Base-by-base conservation (phyloP, 2,329 filamentous ascomycete genomes). In the Ilyonectria sp. region DNA sequence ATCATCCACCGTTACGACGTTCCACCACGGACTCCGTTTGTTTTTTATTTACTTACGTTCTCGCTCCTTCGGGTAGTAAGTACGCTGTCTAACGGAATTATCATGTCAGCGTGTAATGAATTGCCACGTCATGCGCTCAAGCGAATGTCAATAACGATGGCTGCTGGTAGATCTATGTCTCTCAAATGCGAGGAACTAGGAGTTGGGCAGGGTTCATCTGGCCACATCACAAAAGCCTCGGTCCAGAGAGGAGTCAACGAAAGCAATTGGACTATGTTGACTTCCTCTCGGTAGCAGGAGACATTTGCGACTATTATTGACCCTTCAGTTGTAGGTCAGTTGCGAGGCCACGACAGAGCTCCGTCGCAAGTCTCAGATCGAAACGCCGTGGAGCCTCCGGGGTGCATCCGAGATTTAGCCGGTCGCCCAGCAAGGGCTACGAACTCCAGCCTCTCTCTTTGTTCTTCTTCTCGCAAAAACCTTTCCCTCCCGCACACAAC, bases 401-500 rank as follows among this genome's bases (percentile, higher is more conserved):
- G 66, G 62, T 46, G 65, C 72, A 70, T 37, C 78, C 78, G 75
- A 63, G 4, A 17, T 73, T 76, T 61, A 69, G 33, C 73, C 74
- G 69, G n/a, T 2, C 35, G 17, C 49, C 67, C 64, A 67, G 69
- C 71, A 70, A 77, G 76, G 74, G 68, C 70, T 68, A 54, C 60
- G 69, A 71, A 71, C 63, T 65, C 76, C 77, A 79, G 69, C 77
- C 77, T 76, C 74, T 71, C 73, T 72, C 69, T 72, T 71, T 72
- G 71, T 71, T 73, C 69, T 71, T 76, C 69, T 71, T 76, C 71
- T 77, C 75, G 73, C 77, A 79, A 80, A 80, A 80, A 74, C 78
- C 74, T 79, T 79, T 72, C 74, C 66, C 71, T 77, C 71, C 43
- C 73, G 73, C 71, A 78, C 66, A 77, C 75, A 74, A 66, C 69